Evolutionary conservation across 2,329 filamentous ascomycete genomes (phyloP), one percentile per base, ranked within the genome.

Genomic region (Monosporascus sp.): DNA sequence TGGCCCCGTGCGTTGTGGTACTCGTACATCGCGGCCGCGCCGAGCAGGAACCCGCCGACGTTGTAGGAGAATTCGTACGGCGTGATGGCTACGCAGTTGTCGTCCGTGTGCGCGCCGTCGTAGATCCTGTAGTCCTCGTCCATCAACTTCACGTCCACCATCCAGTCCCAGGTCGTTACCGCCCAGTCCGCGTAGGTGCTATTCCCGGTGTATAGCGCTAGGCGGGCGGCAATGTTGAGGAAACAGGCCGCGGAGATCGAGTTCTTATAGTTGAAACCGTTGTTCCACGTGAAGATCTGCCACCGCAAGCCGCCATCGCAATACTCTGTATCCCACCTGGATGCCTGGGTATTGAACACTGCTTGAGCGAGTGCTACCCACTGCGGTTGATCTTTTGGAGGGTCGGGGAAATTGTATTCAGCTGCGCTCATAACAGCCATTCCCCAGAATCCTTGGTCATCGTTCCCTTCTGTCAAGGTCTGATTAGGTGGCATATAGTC

Each of bases 221-320:
- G 76, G 2, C 89, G 82, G 1, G 88, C 83, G 15, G 77, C 81
- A 14, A 85, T 70, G 51, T 82, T 81, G 65, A 85, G 85, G 69
- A 85, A 84, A 55, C 79, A 81, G 1, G 79, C 82, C 59, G 84
- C 81, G 0, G 81, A 84, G 55, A 85, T 84, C 2, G 81, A 78
- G 55, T 85, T 85, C 64, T 85, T 94, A 78, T 93, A 91, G 62
- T 87, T 80, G 70, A 86, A 96, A 15, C 91, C 91, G 41, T 80
- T 84, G 66, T 95, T 94, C 75, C 89, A 91, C 1, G 81, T 78
- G 66, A 88, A 93, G 48, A 96, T 91, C 71, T 96, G 91, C 89
- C 89, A 93, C 57, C 88, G 81, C 49, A 94, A 69, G 6, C 90
- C 91, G 41, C 90, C 90, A n/a, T 76, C 78, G 61, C 90, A 95